phyloP scores from a whole-genome alignment of 257 asterid species.

The Jaltomata sinuosa region DNA sequence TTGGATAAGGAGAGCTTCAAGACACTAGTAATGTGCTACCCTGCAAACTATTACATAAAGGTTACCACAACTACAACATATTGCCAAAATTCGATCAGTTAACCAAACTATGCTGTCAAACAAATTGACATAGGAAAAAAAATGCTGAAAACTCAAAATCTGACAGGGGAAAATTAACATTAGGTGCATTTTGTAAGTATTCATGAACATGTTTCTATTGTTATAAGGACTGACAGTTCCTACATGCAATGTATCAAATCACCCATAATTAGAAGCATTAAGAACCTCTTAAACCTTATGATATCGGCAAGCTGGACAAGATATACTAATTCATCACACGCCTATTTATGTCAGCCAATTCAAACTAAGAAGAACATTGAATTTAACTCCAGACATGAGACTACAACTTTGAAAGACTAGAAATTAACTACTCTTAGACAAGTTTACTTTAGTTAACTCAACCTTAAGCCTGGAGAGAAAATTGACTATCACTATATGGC shows the following conservation, averaged over 20 bases:
- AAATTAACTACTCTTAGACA: neutral
- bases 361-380: neutral
- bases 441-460: neutral
- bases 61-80: neutral
- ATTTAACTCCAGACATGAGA: neutral
- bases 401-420: neutral
- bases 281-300: neutral
- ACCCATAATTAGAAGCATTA: neutral
- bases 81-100: neutral
- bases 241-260: neutral
- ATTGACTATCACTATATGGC: neutral
- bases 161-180: neutral
- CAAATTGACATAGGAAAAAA: neutral
- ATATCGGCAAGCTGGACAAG: neutral
- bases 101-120: neutral
- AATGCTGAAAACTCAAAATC: neutral
- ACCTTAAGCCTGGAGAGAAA: neutral
- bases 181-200: neutral
- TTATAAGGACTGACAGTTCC: neutral
- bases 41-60: neutral
- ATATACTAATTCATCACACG: neutral
- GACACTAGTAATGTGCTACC: neutral
- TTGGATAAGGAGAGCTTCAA: neutral
- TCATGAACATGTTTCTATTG: neutral
- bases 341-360: neutral